Base-by-base conservation (phyloP, 2,329 filamentous ascomycete species). In the Stylonectria norvegica region DNA sequence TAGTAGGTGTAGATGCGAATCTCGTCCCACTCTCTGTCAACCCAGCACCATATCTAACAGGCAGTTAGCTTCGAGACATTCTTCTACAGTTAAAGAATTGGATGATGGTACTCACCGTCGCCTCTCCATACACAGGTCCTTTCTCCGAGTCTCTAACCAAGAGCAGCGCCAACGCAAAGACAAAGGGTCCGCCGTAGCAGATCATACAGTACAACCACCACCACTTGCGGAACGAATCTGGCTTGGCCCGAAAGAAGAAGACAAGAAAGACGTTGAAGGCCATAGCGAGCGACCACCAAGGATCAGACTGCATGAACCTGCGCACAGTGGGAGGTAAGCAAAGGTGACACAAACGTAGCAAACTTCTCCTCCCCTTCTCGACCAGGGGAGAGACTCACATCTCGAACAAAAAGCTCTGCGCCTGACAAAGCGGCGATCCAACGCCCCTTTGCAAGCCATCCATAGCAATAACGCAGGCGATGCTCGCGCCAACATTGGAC, bases 231-330 rank as follows among this genome's bases (percentile, higher is more conserved):
- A 89, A 89, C 36, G 85, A 81, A 6, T 82, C 83, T 1, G 77
- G 76, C 33, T 70, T 78, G 34, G 73, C 71, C n/a, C 73, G 69
- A 50, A 73, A 74, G 62, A 79, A 81, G 59, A 81, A 81, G 43
- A 81, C 77, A 36, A 90, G 73, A 54, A 85, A 86, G 47, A 91
- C 86, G 56, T 91, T 93, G 57, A 84, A 72, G 3, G 86, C 85
- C 86, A 93, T 91, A 48, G 84, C 84, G 38, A 89, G 76, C 0
- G 85, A 86, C 85, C 83, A 89, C 66, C 85, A 75, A 0, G 83
- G 80, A 62, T 88, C 84, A 5, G 83, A 84, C 50, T 85, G 82
- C 78, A 86, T 85, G 61, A 88, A 89, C 79, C 82, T 87, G 47
- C 8, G 5, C 5, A 5, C 4, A 5, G 22, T n/a, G 15, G n/a